A percentile compares a stretch with the other conserved stretches of the same genome.
These are phyloP conservation scores for Entoloma clypeatum DNA, from an alignment of 1,284 basidiomycete species.

Conservation along the genomic window DNA sequence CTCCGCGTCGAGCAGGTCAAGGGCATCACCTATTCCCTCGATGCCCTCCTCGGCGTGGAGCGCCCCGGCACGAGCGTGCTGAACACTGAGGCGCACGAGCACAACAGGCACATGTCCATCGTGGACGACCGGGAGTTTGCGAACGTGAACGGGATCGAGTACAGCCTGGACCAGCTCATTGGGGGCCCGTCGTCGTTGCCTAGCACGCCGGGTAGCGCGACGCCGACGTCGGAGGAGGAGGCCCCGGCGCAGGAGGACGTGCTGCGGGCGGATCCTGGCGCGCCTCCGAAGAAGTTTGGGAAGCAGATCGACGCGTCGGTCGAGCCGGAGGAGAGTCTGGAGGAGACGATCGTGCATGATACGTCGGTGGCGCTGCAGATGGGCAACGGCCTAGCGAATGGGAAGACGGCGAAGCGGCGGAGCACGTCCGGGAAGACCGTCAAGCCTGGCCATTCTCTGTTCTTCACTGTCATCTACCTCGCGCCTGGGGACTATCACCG, in stretches of 20 bases:
- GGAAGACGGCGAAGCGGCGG: constrained; percentile 31
- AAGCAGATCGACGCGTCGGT: constrained; percentile 62
- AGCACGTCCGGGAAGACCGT: constrained; percentile 46
- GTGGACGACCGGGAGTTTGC: constrained; percentile 90
- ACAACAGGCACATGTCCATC: constrained; percentile 47
- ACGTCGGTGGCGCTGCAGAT: constrained; percentile 65
- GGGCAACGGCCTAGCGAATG: constrained; percentile 49
- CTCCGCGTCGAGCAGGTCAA: constrained; percentile 95
- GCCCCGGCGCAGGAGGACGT: constrained; percentile 22
- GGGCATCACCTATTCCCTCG: constrained; percentile 94
- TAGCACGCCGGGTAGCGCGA: constrained; percentile 12
- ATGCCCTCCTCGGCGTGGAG: constrained; percentile 84
- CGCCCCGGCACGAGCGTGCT: constrained; percentile 40
- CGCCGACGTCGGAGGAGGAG: constrained; percentile 24
- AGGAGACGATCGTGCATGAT: constrained; percentile 60
- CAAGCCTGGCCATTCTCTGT: constrained; percentile 77
- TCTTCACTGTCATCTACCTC: constrained; percentile 95
- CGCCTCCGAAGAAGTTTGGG: constrained; percentile 52
- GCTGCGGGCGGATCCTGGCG: constrained; percentile 18
- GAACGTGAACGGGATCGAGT: constrained; percentile 95
- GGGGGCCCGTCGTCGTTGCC: constrained; percentile 34
- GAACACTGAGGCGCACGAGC: constrained; percentile 37
- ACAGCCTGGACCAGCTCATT: constrained; percentile 84
- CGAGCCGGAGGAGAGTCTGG: constrained; percentile 45
- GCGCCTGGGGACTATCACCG: constrained; percentile 98